phyloP scores from a whole-genome alignment of 1,139 yeast genomes.

The Martiniozyma asiatica region DNA sequence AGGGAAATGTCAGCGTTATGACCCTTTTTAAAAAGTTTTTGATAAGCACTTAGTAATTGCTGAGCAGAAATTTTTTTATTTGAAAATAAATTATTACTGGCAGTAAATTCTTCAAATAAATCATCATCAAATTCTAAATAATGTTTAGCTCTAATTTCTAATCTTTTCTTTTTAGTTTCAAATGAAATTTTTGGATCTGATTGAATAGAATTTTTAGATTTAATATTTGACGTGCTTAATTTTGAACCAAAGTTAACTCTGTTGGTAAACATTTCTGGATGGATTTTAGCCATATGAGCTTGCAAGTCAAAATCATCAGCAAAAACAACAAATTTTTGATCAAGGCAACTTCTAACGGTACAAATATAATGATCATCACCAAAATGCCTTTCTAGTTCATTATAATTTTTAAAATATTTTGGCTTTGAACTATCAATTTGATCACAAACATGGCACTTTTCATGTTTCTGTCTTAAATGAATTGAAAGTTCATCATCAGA shows the following conservation, averaged over 20 bases:
- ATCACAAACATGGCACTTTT: conserved; percentile 84
- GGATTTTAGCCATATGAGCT: conserved; percentile 81
- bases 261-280: conserved; percentile 45
- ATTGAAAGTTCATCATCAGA: conserved; percentile 78
- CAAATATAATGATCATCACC: conserved; percentile 65
- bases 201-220: not conserved
- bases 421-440: conserved; percentile 52
- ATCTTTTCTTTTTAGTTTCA: conserved; percentile 46
- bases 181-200: conserved; percentile 18
- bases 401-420: conserved; percentile 70
- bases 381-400: conserved; percentile 65
- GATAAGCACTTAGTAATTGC: conserved; percentile 40
- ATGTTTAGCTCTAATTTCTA: conserved; percentile 80
- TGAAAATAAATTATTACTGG: conserved; percentile 37
- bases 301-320: conserved; percentile 75
- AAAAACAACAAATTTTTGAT: conserved; percentile 84
- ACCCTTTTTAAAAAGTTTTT: conserved; percentile 35
- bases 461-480: conserved; percentile 79
- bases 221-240: conserved; percentile 5
- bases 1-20: conserved; percentile 37
- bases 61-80: conserved; percentile 35
- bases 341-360: conserved; percentile 70
- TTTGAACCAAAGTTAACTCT: conserved; percentile 38
- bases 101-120: conserved; percentile 36
- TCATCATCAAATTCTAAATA: conserved; percentile 46